Conservation (phyloP, 2,329 filamentous ascomycete species). For the Exophiala sp. region DNA sequence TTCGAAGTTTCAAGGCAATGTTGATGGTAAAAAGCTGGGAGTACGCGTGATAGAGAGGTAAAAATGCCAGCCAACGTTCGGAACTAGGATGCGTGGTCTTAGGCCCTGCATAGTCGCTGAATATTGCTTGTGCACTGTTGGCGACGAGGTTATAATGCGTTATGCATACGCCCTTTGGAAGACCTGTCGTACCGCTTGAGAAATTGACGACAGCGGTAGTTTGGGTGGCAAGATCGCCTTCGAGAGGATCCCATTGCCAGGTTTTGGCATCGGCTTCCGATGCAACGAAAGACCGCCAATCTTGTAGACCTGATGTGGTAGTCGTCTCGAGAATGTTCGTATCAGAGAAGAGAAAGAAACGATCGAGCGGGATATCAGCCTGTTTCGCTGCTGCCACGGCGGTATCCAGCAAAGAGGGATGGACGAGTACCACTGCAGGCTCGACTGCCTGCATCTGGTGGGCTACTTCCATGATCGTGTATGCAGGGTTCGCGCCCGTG, state of each 20-base stretch:
- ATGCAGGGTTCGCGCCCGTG: constrained; percentile 52
- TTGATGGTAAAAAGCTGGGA: constrained; percentile 47
- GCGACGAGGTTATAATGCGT: constrained; percentile 47
- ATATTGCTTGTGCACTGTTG: constrained; percentile 45
- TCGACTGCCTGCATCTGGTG: constrained; percentile 51
- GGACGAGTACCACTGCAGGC: constrained; percentile 48
- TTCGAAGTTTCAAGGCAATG: constrained; percentile 61
- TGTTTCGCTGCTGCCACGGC: constrained; percentile 36
- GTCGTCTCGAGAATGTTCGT: constrained; percentile 34
- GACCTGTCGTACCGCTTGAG: constrained; percentile 50
- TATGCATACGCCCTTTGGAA: constrained; percentile 51
- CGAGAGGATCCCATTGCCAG: constrained; percentile 34
- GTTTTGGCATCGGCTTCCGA: constrained; percentile 30
- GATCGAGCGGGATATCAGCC: constrained; percentile 13
- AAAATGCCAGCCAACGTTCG: constrained; percentile 43
- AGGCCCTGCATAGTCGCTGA: constrained; percentile 31
- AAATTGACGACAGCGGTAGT: constrained; percentile 48
- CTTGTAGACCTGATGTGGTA: constrained; percentile 46
- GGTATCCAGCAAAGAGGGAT: constrained; percentile 44
- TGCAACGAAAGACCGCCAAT: constrained; percentile 45
- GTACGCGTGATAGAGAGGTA: constrained; percentile 46
- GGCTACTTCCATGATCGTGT: constrained; percentile 49
- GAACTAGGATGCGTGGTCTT: constrained; percentile 22
- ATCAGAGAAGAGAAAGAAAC: constrained; percentile 23
- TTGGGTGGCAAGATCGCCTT: constrained; percentile 36